These are phyloP conservation scores for Aurantiochytrium sp. DNA, from an alignment of 108 stramenopile genomes.

Conservation along the genomic window DNA sequence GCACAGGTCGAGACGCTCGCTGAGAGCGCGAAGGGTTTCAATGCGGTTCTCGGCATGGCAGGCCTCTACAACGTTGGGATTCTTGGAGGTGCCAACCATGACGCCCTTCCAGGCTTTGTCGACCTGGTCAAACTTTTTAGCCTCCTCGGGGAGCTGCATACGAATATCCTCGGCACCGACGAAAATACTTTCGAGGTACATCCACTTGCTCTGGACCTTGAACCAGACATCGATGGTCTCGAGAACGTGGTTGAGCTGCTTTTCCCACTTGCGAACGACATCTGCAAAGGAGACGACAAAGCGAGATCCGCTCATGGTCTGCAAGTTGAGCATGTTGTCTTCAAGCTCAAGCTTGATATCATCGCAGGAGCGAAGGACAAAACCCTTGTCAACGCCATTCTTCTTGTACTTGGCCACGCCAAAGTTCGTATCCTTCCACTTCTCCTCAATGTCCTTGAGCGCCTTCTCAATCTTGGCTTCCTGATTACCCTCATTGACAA, in stretches of 20 bases:
- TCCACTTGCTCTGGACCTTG: slow-evolving; percentile 60
- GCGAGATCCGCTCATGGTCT: slow-evolving; percentile 55
- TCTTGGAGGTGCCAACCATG: slow-evolving; percentile 46
- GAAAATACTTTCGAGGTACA: slow-evolving; percentile 64
- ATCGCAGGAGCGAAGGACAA: slow-evolving; percentile 49
- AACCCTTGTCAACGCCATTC: slow-evolving; percentile 51
- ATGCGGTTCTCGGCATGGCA: slow-evolving; percentile 46
- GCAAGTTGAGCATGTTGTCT: slow-evolving; percentile 61
- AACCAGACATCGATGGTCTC: slow-evolving; percentile 62
- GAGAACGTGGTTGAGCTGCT: slow-evolving; percentile 43
- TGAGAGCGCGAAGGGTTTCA: slow-evolving; percentile 34
- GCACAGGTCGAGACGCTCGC: slow-evolving; percentile 53
- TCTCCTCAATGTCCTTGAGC: slow-evolving; percentile 45
- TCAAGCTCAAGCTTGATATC: slow-evolving; percentile 61
- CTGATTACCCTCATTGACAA: slow-evolving; percentile 58
- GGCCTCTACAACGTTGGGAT: slow-evolving; percentile 55
- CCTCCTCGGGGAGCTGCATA: slow-evolving; percentile 62
- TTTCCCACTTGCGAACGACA: slow-evolving; percentile 55
- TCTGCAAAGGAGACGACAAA: slow-evolving; percentile 55
- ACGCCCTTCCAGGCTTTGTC: slow-evolving; percentile 60
- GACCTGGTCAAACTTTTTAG: slow-evolving; percentile 58
- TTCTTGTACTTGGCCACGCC: slow-evolving; percentile 50
- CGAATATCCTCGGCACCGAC: slow-evolving; percentile 46
- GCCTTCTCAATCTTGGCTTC: slow-evolving; percentile 62
- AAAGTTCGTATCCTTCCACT: slow-evolving; percentile 47